Evolutionary conservation across 202 grass and related monocot species (phyloP).

Genomic region (Zizania palustris): DNA sequence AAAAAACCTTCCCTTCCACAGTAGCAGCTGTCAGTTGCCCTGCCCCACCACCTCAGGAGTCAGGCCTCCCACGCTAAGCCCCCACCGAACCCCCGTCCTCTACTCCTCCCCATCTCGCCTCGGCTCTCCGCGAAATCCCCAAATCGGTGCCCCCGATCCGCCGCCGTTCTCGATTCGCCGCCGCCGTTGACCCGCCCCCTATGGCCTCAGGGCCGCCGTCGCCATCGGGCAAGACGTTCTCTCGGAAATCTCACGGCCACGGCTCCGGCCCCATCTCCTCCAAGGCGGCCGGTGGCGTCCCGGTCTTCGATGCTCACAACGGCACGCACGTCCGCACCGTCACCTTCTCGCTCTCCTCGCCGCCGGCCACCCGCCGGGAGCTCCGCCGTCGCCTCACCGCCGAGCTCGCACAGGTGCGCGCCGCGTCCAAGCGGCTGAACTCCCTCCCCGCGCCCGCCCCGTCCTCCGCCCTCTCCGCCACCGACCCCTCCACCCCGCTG

Average conservation of each 20-base stretch:
- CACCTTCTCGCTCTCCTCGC: conserved; percentile 41
- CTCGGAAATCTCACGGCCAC: conserved; percentile 56
- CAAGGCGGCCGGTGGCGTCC: conserved; percentile 34
- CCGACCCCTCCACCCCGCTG: conserved; percentile 61
- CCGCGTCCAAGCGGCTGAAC: conserved; percentile 50
- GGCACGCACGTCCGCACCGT: conserved; percentile 51
- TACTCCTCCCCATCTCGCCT: conserved; percentile 43
- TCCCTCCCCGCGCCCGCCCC: conserved; percentile 48
- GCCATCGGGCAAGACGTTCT: conserved; percentile 57
- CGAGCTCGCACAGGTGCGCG: conserved; percentile 64
- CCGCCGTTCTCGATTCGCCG: conserved; percentile 36
- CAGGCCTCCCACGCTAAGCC: conserved; percentile 32
- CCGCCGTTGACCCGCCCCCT: conserved; percentile 46
- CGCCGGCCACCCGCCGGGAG: conserved; percentile 40
- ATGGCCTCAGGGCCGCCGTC: conserved; percentile 60
- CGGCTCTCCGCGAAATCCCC: conserved; percentile 49
- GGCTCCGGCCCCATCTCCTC: conserved; percentile 35
- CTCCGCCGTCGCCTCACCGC: conserved; percentile 62
- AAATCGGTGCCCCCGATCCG: conserved; percentile 61
- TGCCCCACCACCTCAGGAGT: conserved; percentile 38
- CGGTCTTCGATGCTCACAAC: conserved; percentile 44
- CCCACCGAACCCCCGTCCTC: conserved; percentile 49
- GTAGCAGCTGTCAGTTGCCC: background rate
- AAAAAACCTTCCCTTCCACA: background rate
- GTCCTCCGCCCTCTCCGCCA: conserved; percentile 54